Conservation (phyloP, 345 rosid species). For the Acer saccharum region DNA sequence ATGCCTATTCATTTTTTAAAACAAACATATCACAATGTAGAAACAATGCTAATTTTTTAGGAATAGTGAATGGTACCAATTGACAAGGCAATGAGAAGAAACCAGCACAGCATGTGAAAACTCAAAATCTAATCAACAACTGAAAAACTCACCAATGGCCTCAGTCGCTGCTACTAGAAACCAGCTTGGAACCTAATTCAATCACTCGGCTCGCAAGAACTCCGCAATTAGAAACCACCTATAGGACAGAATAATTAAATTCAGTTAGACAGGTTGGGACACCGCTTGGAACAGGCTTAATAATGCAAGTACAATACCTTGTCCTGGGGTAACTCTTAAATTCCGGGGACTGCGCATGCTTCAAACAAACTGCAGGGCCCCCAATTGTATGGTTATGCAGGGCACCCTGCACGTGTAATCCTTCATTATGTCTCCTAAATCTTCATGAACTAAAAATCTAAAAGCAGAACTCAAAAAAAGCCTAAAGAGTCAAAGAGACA, state of each 20-base stretch:
- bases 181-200: conserved; percentile 77
- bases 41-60: neutral
- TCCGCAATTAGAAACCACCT: conserved; percentile 83
- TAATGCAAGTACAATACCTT: conserved; percentile 42
- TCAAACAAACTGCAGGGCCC: conserved; percentile 86
- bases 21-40: neutral
- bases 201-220: conserved; percentile 70
- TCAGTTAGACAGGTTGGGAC: neutral
- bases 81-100: too few species aligned
- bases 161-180: conserved; percentile 90
- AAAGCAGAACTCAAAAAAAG: neutral
- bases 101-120: too few species aligned
- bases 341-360: conserved; percentile 72
- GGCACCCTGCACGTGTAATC: conserved; percentile 65
- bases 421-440: neutral
- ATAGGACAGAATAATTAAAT: conserved; percentile 12
- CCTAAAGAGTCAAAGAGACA: neutral
- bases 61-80: neutral
- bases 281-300: neutral
- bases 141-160: conserved; percentile 63
- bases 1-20: too few species aligned
- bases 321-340: conserved; percentile 79
- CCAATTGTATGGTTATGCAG: conserved; percentile 97
- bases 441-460: neutral
- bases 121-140: neutral